Evolutionary conservation across 345 rosid species (phyloP), one percentile per base, ranked within the genome.

Genomic region (Eucalyptus virginea): DNA sequence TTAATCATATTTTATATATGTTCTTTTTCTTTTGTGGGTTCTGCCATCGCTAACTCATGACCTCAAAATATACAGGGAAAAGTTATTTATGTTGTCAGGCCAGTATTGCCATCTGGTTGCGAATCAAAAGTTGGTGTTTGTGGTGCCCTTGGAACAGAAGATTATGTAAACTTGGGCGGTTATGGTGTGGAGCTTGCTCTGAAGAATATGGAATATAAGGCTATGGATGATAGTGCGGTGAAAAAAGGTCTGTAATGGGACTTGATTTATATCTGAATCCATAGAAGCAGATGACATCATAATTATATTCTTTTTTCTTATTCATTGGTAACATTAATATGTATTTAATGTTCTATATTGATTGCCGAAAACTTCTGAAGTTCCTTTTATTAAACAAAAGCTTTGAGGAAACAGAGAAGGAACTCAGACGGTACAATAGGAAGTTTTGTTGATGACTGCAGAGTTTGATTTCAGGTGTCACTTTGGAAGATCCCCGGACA

Each of bases 171-270:
- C 91, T 95, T 97, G 94, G 99, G 98, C 91, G 99, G 99, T 88
- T 98, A 97, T 92, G 99, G 99, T 81, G 99, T 97, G 52, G 99
- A 98, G 92, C 99, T 98, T 92, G 99, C 99, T 89, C 77, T 98
- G 93, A 98, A 98, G 94, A 98, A 97, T 92, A 98, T 98, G 99
- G 99, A 98, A 92, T 98, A 98, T 89, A 98, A 98, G 90, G 99
- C 99, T 58, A 97, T 98, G 95, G 99, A 98, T 94, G 99, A 98
- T 91, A 96, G 95, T 92, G 92, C 96, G 19, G 91, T 98, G 91
- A 97, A 96, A 94, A 96, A 97, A 95, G 99, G 99, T 97, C 50
- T 62, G 89, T 51, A 77, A 21, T 86, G 56, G 87, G 18, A 49
- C 83, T 42, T 24, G 34, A 65, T n/a, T 88, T 77, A 77, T 40